Conservation (phyloP, 139 green algal species). For the Eudorina sp. region DNA sequence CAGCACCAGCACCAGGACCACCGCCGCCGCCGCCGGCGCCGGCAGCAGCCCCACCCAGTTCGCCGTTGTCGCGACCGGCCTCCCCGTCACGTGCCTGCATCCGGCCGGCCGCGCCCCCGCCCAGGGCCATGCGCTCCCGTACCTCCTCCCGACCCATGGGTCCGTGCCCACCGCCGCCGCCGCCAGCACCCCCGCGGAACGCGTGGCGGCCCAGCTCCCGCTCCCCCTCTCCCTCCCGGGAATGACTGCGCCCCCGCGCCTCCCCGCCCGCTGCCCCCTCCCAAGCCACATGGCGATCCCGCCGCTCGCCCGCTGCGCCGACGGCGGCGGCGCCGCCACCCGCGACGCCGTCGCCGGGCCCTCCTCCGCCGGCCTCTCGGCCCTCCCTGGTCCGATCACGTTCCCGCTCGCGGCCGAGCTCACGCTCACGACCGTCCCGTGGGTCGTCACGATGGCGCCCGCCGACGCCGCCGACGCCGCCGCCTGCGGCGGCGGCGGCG, state of each 20-base stretch:
- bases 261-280: too few species aligned
- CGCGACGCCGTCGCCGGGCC: too few species aligned
- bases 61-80: not conserved
- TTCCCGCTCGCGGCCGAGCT: not conserved
- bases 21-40: not conserved
- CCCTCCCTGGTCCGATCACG: not conserved
- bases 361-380: too few species aligned
- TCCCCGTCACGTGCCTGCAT: not conserved
- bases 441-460: conserved; percentile 4
- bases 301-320: too few species aligned
- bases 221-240: not conserved
- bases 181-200: not conserved
- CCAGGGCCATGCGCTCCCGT: not conserved
- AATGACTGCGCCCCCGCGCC: not conserved
- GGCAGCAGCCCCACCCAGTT: not conserved
- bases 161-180: not conserved
- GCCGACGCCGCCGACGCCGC: conserved; percentile 8
- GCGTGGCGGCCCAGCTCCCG: not conserved
- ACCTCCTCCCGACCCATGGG: not conserved
- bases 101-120: not conserved
- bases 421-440: conserved; percentile 6
- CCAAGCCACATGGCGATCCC: too few species aligned
- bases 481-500: not conserved
- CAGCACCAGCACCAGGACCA: not conserved
- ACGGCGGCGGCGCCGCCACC: too few species aligned